Percentiles rank a stretch among this genome's conserved stretches.
phyloP scores from a whole-genome alignment of 1,139 yeast species.

The Saccharomycopsis phalli region DNA sequence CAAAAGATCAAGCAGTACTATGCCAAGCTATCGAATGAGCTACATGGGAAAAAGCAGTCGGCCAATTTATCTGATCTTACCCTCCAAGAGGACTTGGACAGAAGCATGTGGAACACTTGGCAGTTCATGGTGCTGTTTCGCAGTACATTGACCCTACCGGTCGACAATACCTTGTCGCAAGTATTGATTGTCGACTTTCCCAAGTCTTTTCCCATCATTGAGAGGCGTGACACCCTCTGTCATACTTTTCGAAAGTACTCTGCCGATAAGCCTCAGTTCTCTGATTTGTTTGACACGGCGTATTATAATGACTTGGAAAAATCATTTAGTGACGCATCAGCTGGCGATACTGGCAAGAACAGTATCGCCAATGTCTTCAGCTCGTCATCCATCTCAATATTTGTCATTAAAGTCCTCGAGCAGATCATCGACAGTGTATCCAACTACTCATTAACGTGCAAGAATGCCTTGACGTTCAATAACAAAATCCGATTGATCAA shows the following conservation, averaged over 20 bases:
- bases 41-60: not conserved
- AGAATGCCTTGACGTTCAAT: conserved; percentile 7
- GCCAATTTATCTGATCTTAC: no score
- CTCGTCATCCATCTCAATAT: not conserved
- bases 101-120: conserved; percentile 15
- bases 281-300: not conserved
- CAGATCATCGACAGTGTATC: conserved; percentile 8
- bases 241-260: no score
- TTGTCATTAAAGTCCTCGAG: conserved; percentile 5
- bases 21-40: conserved; percentile 13
- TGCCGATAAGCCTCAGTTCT: no score
- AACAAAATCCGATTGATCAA: conserved; percentile 4
- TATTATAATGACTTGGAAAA: conserved; percentile 4
- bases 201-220: not conserved
- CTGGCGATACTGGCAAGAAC: conserved; percentile 1
- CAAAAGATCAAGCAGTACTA: not conserved
- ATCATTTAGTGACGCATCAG: no score
- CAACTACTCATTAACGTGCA: conserved; percentile 7
- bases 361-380: not conserved
- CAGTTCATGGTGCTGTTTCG: conserved; percentile 4
- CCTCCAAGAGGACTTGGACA: not conserved
- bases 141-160: not conserved
- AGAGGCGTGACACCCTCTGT: no score
- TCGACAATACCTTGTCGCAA: not conserved
- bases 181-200: no score